These are phyloP conservation scores for Neofusicoccum umdonicola DNA, from an alignment of 2,329 filamentous ascomycete genomes.

Conservation along the genomic window DNA sequence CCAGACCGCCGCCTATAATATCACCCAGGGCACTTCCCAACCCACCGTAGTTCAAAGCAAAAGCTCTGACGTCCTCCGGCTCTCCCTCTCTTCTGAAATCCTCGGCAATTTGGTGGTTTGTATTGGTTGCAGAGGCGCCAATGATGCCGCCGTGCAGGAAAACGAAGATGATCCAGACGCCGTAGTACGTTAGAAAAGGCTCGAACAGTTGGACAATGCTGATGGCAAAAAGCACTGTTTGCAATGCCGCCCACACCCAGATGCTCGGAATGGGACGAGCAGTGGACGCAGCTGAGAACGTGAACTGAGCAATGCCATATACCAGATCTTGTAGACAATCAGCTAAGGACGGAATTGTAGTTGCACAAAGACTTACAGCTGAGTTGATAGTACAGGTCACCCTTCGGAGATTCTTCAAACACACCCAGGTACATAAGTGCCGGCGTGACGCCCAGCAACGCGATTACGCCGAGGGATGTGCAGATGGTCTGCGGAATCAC, in stretches of 20 bases:
- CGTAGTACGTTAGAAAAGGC: neutral
- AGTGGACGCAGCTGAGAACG: neutral
- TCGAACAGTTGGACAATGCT: neutral
- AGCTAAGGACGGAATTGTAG: neutral
- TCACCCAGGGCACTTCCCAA: neutral
- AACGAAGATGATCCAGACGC: neutral
- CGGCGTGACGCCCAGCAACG: neutral
- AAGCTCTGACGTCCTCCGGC: neutral
- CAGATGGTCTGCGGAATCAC: neutral
- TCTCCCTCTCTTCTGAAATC: neutral
- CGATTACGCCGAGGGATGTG: neutral
- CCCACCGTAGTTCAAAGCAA: neutral
- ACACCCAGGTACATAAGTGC: neutral
- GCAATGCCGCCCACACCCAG: neutral
- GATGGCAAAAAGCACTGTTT: neutral
- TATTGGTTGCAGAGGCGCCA: neutral
- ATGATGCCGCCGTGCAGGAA: neutral
- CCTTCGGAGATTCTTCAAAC: neutral
- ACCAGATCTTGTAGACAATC: neutral
- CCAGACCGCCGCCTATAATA: neutral
- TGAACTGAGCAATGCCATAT: neutral
- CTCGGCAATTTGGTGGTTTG: neutral
- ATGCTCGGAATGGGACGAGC: neutral
- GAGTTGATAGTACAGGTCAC: neutral
- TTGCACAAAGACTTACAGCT: neutral